A percentile compares a stretch with the other conserved stretches of the same genome.
Evolutionary conservation across 805 yeast genomes (phyloP).

Genomic region (Sugiyamaella valdiviana): DNA sequence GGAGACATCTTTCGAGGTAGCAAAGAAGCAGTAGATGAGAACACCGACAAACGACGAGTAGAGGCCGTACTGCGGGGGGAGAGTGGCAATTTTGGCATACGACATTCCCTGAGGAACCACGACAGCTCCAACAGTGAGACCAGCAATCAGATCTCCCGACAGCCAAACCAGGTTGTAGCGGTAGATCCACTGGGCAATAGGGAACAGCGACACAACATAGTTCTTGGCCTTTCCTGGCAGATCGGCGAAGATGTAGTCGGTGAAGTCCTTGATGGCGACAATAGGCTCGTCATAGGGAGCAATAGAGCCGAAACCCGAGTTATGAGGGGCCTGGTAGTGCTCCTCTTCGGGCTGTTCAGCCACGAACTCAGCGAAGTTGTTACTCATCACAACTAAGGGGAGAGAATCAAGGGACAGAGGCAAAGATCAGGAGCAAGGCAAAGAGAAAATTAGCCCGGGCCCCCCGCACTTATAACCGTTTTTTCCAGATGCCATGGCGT

Average conservation of each 20-base stretch:
- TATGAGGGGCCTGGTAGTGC: neutral
- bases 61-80: slow-evolving; percentile 77
- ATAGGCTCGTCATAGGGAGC: slow-evolving; percentile 15
- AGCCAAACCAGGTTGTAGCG: slow-evolving; percentile 79
- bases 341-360: neutral
- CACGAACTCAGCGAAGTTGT: neutral
- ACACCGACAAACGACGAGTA: slow-evolving; percentile 92
- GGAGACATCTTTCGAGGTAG: slow-evolving; percentile 91
- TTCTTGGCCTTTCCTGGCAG: slow-evolving; percentile 38
- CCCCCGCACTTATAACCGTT: too few relatives aligned
- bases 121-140: slow-evolving; percentile 88
- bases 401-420: neutral
- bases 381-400: neutral
- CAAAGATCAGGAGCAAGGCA: neutral
- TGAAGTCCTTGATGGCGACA: slow-evolving; percentile 12
- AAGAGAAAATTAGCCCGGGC: neutral
- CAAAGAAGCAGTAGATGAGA: slow-evolving; percentile 79
- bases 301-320: neutral
- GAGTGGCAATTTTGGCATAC: slow-evolving; percentile 79
- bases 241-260: slow-evolving; percentile 14
- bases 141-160: slow-evolving; percentile 79
- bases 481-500: neutral
- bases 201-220: slow-evolving; percentile 65
- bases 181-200: slow-evolving; percentile 75
- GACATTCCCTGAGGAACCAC: slow-evolving; percentile 96